Conservation (phyloP, 371 early-diverging fungal species). For the Mucor sp. region DNA sequence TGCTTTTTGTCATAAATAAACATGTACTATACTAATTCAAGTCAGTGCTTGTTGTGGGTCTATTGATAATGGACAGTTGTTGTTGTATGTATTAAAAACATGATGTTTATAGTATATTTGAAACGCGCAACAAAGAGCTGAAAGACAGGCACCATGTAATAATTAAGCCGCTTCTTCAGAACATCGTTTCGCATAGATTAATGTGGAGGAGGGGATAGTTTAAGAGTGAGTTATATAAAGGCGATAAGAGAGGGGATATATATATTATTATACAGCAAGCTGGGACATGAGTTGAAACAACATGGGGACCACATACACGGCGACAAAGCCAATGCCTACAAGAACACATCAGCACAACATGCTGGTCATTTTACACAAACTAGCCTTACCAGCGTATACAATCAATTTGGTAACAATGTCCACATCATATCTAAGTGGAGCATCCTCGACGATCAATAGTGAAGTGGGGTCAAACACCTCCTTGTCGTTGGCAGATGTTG, state of each 20-base stretch:
- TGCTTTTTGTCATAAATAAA: too few relatives aligned
- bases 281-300: slow-evolving; percentile 44
- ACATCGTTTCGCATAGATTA: too few relatives aligned
- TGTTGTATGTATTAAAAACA: too few relatives aligned
- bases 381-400: slow-evolving; percentile 61
- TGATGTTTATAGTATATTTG: too few relatives aligned
- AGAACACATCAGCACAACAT: neutral
- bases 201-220: too few relatives aligned
- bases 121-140: too few relatives aligned
- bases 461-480: slow-evolving; percentile 32
- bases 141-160: too few relatives aligned
- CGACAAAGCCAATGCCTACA: slow-evolving; percentile 59
- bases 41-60: too few relatives aligned
- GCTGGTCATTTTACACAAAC: neutral
- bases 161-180: too few relatives aligned
- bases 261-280: neutral
- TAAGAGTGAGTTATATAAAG: too few relatives aligned
- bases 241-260: slow-evolving; percentile 1
- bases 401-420: slow-evolving; percentile 71
- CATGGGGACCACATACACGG: slow-evolving; percentile 53
- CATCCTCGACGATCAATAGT: slow-evolving; percentile 52
- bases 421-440: slow-evolving; percentile 65
- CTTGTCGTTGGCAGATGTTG: slow-evolving; percentile 11
- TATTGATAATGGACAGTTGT: too few relatives aligned
- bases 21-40: too few relatives aligned